Base-by-base conservation (phyloP, 129 eudicot genomes). In the Pseudognaphalium luteoalbum region DNA sequence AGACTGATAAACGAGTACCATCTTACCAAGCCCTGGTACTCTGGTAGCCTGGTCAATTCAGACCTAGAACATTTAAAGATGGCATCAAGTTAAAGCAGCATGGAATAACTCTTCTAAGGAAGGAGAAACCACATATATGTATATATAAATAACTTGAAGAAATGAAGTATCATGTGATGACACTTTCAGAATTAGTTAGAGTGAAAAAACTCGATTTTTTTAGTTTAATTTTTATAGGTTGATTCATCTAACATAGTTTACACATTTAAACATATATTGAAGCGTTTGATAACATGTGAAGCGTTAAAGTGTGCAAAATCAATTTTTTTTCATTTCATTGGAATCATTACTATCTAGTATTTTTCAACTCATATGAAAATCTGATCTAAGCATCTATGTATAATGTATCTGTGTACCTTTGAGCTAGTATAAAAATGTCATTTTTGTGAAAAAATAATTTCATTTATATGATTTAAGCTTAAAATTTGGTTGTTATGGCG, bases 21-120 rank as follows among this genome's bases (percentile, higher is more conserved):
- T 35, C 67, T 52, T 76, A 66, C 66, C 57, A 34, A 50, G 65
- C 51, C 66, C 33, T 66, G 41, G n/a, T n/a, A n/a, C 57, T 66
- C 57, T 66, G 3, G 20, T 20, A 66, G 37, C 63, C 19, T 70
- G 34, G 35, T 76, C 54, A 47, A 47, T 47, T 76, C 25, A 66
- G 50, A 33, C 56, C 56, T 7, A 33, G 17, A 65, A 33, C 12
- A 65, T 16, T 16, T 33, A 32, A 64, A 28, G 16, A 25, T 32
- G 44, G 28, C 68, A 32, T 64, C 14, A 1, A 8, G 66, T 60
- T 22, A 25, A 60, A 15, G 6, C 34, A 60, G 17, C 66, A 22
- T 22, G 32, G 6, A 59, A 59, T 59, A 51, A 64, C 17, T 14
- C 54, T 47, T 47, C 54, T 47, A 47, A 4, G 14, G 12, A 47